A percentile compares a stretch with the other conserved stretches of the same genome.
Conservation (phyloP, 192 early-diverging fungal species). For the Borealophlyctis nickersoniae region DNA sequence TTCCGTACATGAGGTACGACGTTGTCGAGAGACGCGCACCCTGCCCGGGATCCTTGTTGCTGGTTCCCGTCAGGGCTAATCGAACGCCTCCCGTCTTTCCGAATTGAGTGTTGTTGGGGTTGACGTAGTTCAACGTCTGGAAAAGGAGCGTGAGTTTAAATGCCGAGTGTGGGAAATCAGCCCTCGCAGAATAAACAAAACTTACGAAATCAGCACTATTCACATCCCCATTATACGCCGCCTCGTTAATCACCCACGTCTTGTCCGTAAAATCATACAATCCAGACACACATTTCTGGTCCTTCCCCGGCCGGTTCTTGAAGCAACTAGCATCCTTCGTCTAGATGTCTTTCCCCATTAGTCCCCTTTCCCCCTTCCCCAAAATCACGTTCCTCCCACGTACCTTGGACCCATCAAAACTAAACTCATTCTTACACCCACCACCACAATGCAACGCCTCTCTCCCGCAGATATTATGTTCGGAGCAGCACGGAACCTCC, state of each 20-base stretch:
- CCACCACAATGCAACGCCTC: neutral
- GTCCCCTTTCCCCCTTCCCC: neutral
- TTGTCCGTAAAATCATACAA: constrained; percentile 23
- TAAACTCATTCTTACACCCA: neutral
- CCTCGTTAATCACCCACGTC: constrained; percentile 35
- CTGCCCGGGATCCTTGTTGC: constrained; percentile 3
- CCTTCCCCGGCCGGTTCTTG: neutral
- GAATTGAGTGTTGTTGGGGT: constrained; percentile 26
- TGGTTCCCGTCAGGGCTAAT: constrained; percentile 6
- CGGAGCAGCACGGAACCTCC: neutral
- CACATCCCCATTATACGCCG: constrained; percentile 35
- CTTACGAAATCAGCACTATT: constrained; percentile 32
- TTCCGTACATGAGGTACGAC: constrained; percentile 33
- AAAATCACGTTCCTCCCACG: neutral
- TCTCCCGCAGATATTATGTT: neutral
- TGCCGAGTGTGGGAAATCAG: neutral
- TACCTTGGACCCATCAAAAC: neutral
- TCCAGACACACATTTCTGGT: constrained; percentile 26
- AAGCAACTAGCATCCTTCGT: constrained; percentile 3
- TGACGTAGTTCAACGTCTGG: constrained; percentile 16
- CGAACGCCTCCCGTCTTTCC: constrained; percentile 26
- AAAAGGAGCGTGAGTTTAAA: neutral
- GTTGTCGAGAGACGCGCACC: constrained; percentile 27
- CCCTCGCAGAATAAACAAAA: neutral
- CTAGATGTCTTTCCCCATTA: no score